A percentile compares a stretch with the other conserved stretches of the same genome.
These are phyloP conservation scores for Aureobasidium subglaciale DNA, from an alignment of 2,329 filamentous ascomycete species.

Conservation along the genomic window DNA sequence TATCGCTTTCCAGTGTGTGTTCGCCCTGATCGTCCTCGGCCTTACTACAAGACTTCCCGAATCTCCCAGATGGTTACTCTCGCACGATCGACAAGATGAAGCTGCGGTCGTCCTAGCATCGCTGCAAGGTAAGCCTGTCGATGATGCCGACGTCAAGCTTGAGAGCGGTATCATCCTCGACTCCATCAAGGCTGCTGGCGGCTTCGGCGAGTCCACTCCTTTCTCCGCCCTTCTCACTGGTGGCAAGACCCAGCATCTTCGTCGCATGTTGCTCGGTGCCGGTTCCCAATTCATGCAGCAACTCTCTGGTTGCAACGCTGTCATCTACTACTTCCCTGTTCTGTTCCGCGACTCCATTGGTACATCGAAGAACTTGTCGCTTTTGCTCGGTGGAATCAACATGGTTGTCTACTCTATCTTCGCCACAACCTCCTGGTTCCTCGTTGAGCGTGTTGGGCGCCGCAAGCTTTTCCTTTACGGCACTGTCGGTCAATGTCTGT, in stretches of 20 bases:
- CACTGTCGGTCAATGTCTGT: constrained; percentile 46
- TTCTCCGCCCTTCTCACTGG: constrained; percentile 52
- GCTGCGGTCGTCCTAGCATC: constrained; percentile 21
- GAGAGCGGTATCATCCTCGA: constrained; percentile 65
- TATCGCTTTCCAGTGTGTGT: constrained; percentile 38
- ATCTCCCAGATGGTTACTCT: constrained; percentile 35
- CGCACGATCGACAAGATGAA: constrained; percentile 19
- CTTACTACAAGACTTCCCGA: constrained; percentile 40
- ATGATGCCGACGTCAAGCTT: constrained; percentile 24
- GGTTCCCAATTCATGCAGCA: constrained; percentile 58
- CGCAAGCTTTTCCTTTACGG: constrained; percentile 38
- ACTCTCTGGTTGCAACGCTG: constrained; percentile 46
- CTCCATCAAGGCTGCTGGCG: constrained; percentile 35
- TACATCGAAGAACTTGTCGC: constrained; percentile 33
- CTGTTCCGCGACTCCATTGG: constrained; percentile 46
- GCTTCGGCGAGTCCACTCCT: constrained; percentile 34
- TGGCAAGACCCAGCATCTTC: constrained; percentile 56
- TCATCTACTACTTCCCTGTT: constrained; percentile 39
- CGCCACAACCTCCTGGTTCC: constrained; percentile 54
- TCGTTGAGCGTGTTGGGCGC: constrained; percentile 56
- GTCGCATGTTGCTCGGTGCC: constrained; percentile 55
- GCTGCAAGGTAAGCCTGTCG: neutral
- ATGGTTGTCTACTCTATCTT: constrained; percentile 52
- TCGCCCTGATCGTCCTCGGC: constrained; percentile 36
- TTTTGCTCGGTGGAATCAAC: constrained; percentile 43